phyloP scores from a whole-genome alignment of 768 basidiomycete genomes.

The Scleroderma bovista region DNA sequence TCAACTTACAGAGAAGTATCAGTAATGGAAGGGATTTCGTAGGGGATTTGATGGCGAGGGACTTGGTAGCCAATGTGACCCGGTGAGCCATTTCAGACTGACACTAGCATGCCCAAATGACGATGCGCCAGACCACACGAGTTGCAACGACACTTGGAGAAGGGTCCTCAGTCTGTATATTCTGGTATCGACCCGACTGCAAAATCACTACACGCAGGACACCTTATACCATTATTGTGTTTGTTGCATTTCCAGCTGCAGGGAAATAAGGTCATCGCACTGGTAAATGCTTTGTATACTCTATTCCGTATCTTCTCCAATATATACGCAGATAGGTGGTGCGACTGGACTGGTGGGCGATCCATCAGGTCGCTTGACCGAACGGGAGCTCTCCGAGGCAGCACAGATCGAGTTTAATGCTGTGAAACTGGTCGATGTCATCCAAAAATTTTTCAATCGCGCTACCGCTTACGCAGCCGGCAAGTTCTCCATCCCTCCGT shows the following conservation, averaged over 20 bases:
- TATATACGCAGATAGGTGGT: conserved; percentile 74
- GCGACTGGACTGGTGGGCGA: conserved; percentile 97
- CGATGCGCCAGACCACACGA: conserved; percentile 34
- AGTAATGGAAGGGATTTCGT: conserved; percentile 21
- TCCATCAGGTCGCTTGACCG: conserved; percentile 83
- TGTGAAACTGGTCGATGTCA: conserved; percentile 49
- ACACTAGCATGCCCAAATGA: conserved; percentile 2
- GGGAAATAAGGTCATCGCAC: conserved; percentile 79
- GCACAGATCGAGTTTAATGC: conserved; percentile 65
- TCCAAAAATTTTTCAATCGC: conserved; percentile 67
- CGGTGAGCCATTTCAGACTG: conserved; percentile 19
- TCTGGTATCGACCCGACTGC: conserved; percentile 93
- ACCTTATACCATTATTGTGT: conserved; percentile 83
- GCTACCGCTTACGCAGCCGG: conserved; percentile 57
- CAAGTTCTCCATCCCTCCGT: conserved; percentile 14
- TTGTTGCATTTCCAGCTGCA: conserved; percentile 81
- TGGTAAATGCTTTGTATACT: conserved; percentile 48
- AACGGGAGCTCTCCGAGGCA: conserved; percentile 64
- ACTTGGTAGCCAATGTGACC: conserved; percentile 33
- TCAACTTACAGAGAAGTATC: conserved; percentile 8
- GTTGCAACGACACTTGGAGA: conserved; percentile 33
- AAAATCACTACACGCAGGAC: conserved; percentile 84
- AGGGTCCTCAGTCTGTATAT: conserved; percentile 56
- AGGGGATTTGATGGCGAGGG: conserved; percentile 28
- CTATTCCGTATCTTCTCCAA: conserved; percentile 2